Base-by-base conservation (phyloP, 2,329 filamentous ascomycete species). In the Diplodia seriata region DNA sequence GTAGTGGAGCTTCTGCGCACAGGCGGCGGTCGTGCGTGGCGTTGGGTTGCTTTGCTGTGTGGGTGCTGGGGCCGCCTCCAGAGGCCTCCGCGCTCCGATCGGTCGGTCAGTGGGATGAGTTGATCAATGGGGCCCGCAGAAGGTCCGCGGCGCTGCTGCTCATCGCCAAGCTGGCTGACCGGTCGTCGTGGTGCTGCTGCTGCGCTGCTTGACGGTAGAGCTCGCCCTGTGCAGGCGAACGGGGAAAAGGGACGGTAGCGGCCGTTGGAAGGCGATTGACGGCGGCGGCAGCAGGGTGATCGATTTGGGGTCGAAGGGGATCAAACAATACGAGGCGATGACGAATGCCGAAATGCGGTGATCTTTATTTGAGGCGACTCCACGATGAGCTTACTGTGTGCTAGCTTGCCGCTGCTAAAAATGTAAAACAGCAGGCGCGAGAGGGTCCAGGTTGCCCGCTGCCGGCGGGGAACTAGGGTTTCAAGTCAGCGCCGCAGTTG, bases 1-100 rank as follows among this genome's bases (percentile, higher is more conserved):
- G 43, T 20, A 56, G 54, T 56, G 54, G 54, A 56, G 54, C 54
- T 47, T 26, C 26, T 26, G 54, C 54, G 54, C 54, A 56, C 54
- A 56, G 54, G 31, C 36, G 18, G 14, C n/a, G 12, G 8, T 20
- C 18, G 20, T n/a, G 31, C 33, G 31, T 36, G 54, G 54, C 54
- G 31, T 20, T 20, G 43, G 43, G 43, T 20, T 47, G 43, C 43
- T 47, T 47, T 47, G 43, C 43, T 47, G 43, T 47, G 43, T n/a
- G 43, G 31, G 43, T 47, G 43, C 43, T 47, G n/a, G 43, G 43
- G 43, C 43, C 43, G 43, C 43, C 2, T 20, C 43, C 43, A 47
- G 43, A 47, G 43, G 43, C 43, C 12, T 47, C 43, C 43, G 43
- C 43, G 20, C 18, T 47, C 43, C n/a, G 43, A 20, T 47, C 43